These are phyloP conservation scores for Scedosporium minutisporum DNA, from an alignment of 2,329 filamentous ascomycete species.

Conservation along the genomic window DNA sequence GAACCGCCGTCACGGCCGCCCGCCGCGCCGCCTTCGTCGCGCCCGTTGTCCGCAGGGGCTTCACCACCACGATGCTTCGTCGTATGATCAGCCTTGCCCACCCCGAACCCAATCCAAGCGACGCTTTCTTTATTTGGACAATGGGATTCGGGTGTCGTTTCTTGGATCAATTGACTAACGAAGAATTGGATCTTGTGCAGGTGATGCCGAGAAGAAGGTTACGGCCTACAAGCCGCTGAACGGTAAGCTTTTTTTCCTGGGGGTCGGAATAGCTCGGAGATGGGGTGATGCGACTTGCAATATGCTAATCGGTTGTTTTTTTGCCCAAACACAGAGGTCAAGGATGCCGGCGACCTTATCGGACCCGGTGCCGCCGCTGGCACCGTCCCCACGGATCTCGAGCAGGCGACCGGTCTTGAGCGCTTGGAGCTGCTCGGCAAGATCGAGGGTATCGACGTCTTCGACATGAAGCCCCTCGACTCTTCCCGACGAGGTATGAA, in stretches of 20 bases:
- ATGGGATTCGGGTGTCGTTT: background rate
- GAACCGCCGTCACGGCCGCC: slow-evolving; percentile 49
- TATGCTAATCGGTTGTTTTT: slow-evolving; percentile 12
- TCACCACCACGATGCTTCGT: slow-evolving; percentile 50
- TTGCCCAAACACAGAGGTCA: slow-evolving; percentile 58
- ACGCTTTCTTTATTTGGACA: background rate
- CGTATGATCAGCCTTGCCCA: slow-evolving; percentile 34
- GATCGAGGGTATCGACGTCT: slow-evolving; percentile 96
- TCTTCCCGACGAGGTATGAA: slow-evolving; percentile 68
- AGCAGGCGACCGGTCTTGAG: slow-evolving; percentile 95
- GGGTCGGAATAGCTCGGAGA: slow-evolving; percentile 7
- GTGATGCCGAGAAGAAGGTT: slow-evolving; percentile 33
- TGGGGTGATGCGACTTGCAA: background rate
- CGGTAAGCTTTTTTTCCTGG: slow-evolving; percentile 30
- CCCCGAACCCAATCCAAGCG: slow-evolving; percentile 7
- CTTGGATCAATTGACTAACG: slow-evolving; percentile 1
- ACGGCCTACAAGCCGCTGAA: slow-evolving; percentile 34
- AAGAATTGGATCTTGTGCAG: slow-evolving; percentile 14
- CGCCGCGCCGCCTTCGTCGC: slow-evolving; percentile 39
- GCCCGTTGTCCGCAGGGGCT: slow-evolving; percentile 43
- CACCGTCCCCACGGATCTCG: slow-evolving; percentile 83
- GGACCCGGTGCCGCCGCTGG: slow-evolving; percentile 73
- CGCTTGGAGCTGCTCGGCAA: slow-evolving; percentile 98
- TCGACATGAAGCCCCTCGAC: slow-evolving; percentile 96
- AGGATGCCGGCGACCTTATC: slow-evolving; percentile 70